Base-by-base conservation (phyloP, 176 grass and related monocot genomes). In the Typha latifolia region DNA sequence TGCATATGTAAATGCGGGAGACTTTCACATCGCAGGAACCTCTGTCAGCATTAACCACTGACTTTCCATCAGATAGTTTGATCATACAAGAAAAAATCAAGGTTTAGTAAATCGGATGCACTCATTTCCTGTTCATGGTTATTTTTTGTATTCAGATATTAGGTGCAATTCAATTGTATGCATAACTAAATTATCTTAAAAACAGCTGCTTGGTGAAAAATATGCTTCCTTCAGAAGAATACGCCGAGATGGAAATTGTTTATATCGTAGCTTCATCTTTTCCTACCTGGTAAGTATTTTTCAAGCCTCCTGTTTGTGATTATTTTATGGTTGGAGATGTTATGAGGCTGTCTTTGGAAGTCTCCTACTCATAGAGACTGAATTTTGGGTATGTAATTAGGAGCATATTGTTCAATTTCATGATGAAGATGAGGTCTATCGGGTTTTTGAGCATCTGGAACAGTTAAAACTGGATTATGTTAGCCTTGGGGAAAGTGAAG, bases 221-320 rank as follows among this genome's bases (percentile, higher is more conserved):
- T 78, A 63, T 63, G 18, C 4, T 51, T 49, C 15, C 53, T 22
- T 78, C 26, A 78, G 75, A 78, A 27, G 19, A 70, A 47, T 59
- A 24, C 12, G 57, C 14, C 15, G 12, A 24, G 75, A 69, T 69
- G 26, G 75, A 13, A 78, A 10, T 61, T 63, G 67, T 70, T 78
- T 78, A 20, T 78, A 78, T 48, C 61, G 75, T 26, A 66, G 56
- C 32, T 78, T 78, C 12, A 22, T 78, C 14, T 69, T 78, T 67
- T 69, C 67, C 18, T 78, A 78, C 57, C 48, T 70, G 75, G 75
- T 78, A 50, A 70, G 16, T 18, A 20, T 18, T 20, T 57, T 15
- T 18, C 6, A 7, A 16, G 52, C 52, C 16, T 57, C 16, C 19
- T 20, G n/a, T 57, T 14, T 56, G 14, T 19, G 52, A 19, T 56